Evolutionary conservation across 805 yeast species (phyloP).

Genomic region (Yarrowia alimentaria): DNA sequence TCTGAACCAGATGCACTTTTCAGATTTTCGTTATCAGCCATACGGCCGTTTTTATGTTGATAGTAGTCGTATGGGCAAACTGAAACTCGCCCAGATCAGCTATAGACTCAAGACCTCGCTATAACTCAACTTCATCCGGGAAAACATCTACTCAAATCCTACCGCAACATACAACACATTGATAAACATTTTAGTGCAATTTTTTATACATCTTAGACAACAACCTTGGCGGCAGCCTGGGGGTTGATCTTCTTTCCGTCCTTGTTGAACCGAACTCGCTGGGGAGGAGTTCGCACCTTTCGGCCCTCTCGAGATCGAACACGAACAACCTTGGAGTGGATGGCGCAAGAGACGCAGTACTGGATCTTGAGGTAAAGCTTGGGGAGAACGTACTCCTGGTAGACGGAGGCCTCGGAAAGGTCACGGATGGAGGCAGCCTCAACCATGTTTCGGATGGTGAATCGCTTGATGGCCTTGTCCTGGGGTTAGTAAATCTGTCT

Average conservation of each 20-base stretch:
- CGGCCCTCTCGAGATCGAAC: slow-evolving; percentile 99
- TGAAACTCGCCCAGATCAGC: no score
- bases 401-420: slow-evolving; percentile 98
- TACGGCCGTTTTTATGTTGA: no score
- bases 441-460: slow-evolving; percentile 99
- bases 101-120: no score
- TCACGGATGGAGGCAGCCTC: slow-evolving; percentile 99
- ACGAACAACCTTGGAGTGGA: slow-evolving; percentile 99
- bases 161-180: neutral
- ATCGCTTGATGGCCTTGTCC: slow-evolving; percentile 99
- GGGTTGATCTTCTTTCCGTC: slow-evolving; percentile 93
- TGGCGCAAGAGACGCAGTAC: slow-evolving; percentile 99
- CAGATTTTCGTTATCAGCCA: no score
- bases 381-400: slow-evolving; percentile 98
- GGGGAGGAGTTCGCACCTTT: slow-evolving; percentile 98
- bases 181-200: slow-evolving; percentile 2
- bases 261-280: slow-evolving; percentile 96
- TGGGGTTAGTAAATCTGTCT: slow-evolving; percentile 42
- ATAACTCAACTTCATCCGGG: no score
- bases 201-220: slow-evolving; percentile 42
- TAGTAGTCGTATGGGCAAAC: no score
- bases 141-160: no score
- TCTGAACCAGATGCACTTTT: no score
- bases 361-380: slow-evolving; percentile 99
- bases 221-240: slow-evolving; percentile 96